Percentiles rank a stretch among this genome's conserved stretches.
Conservation (phyloP, 1,139 yeast genomes). For the Debaryomyces fabryi region DNA sequence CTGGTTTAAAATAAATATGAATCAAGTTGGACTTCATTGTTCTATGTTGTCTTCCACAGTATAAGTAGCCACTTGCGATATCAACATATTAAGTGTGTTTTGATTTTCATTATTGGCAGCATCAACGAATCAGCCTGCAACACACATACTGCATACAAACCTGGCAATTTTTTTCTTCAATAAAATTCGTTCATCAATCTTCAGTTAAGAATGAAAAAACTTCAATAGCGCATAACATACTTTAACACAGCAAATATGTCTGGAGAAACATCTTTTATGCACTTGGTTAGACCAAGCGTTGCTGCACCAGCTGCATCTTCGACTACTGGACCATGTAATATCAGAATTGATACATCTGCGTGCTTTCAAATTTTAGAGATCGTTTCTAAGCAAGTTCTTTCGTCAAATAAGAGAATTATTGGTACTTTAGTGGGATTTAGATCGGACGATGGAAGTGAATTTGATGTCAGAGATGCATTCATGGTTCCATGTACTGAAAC, state of each 20-base stretch:
- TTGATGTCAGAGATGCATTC: slow-evolving; percentile 76
- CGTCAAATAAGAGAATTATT: slow-evolving; percentile 61
- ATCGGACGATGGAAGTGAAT: slow-evolving; percentile 82
- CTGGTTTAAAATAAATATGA: no score
- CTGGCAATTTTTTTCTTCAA: slow-evolving; percentile 4
- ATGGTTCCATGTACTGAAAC: slow-evolving; percentile 84
- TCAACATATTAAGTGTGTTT: not conserved
- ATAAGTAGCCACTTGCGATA: not conserved
- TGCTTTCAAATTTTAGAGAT: slow-evolving; percentile 66
- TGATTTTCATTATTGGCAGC: not conserved
- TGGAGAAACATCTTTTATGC: slow-evolving; percentile 40
- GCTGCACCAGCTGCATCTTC: slow-evolving; percentile 56
- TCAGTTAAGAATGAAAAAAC: slow-evolving; percentile 5
- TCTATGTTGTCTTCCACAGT: not conserved
- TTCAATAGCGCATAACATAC: slow-evolving; percentile 8
- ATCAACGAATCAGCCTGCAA: slow-evolving; percentile 1
- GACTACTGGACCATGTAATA: slow-evolving; percentile 49
- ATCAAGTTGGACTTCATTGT: not conserved
- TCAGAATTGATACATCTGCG: slow-evolving; percentile 68
- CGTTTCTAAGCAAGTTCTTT: slow-evolving; percentile 46
- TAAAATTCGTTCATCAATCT: slow-evolving; percentile 8
- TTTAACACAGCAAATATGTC: slow-evolving; percentile 11
- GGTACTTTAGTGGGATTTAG: slow-evolving; percentile 84
- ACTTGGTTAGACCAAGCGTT: slow-evolving; percentile 63
- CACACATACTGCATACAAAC: slow-evolving; percentile 2